Conservation (phyloP, 2,329 filamentous ascomycete species). For the Fusarium sp. region DNA sequence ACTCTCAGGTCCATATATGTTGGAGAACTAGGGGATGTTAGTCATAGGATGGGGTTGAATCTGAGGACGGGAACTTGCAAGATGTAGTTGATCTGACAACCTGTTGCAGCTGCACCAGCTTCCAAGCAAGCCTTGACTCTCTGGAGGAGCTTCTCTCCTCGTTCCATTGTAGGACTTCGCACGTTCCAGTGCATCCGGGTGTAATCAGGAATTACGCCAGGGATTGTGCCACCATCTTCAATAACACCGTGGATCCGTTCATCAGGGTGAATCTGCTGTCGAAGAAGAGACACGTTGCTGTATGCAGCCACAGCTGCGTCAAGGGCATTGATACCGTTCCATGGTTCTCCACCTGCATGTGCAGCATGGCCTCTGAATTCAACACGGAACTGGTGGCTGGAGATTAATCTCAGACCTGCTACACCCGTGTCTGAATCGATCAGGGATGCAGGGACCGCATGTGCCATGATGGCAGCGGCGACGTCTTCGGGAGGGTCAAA, state of each 20-base stretch:
- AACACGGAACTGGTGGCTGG: conserved; percentile 21
- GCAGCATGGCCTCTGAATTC: conserved; percentile 19
- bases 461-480: conserved; percentile 43
- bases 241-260: conserved; percentile 41
- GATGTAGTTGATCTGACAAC: neutral
- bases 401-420: conserved; percentile 21
- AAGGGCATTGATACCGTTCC: conserved; percentile 36
- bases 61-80: neutral
- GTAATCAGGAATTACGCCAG: neutral
- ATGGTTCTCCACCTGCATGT: conserved; percentile 36
- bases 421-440: conserved; percentile 4
- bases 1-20: conserved; percentile 59
- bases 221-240: conserved; percentile 4
- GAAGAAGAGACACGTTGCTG: conserved; percentile 29
- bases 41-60: neutral
- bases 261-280: conserved; percentile 37
- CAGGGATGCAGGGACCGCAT: conserved; percentile 20
- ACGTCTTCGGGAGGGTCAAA: conserved; percentile 48
- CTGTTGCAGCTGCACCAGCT: neutral
- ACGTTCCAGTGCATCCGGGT: neutral
- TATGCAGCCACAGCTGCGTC: conserved; percentile 36
- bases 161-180: neutral
- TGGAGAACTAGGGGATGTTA: neutral
- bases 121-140: neutral
- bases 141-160: neutral